Percentiles rank a stretch among this genome's conserved stretches.
These are phyloP conservation scores for Clavispora santaluciae DNA, from an alignment of 805 yeast species.

Conservation along the genomic window DNA sequence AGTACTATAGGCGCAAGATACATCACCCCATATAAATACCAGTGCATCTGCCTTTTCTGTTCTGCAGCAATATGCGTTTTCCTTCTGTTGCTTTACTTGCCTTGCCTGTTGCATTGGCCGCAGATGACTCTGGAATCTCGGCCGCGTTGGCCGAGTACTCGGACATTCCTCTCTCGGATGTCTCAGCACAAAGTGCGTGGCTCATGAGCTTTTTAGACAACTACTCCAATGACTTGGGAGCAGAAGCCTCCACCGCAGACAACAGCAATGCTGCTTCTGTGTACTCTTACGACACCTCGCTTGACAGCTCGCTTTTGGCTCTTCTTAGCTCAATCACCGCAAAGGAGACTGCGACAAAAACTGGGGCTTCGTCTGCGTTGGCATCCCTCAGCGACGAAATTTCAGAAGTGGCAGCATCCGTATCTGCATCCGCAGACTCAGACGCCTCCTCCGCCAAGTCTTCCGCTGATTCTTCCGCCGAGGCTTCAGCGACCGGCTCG, in stretches of 20 bases:
- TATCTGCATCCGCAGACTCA: no score
- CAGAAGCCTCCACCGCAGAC: neutral
- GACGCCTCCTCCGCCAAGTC: neutral
- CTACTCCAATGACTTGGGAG: neutral
- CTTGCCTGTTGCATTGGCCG: neutral
- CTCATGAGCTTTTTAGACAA: neutral
- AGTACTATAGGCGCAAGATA: neutral
- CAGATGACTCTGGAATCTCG: neutral
- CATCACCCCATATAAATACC: neutral
- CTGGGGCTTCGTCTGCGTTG: neutral
- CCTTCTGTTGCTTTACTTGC: neutral
- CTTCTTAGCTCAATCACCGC: neutral
- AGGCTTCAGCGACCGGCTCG: slow-evolving; percentile 1
- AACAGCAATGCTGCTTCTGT: neutral
- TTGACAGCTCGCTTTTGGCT: neutral
- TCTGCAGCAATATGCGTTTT: neutral
- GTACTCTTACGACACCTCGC: neutral
- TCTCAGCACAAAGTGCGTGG: neutral
- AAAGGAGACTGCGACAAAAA: neutral
- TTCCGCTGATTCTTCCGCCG: neutral
- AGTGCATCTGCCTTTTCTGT: neutral
- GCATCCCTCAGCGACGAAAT: neutral
- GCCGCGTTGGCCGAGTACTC: neutral
- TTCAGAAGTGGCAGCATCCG: slow-evolving; percentile 1
- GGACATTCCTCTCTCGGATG: neutral